Base-by-base conservation (phyloP, 2,329 filamentous ascomycete species). In the Fusarium goolgardi region DNA sequence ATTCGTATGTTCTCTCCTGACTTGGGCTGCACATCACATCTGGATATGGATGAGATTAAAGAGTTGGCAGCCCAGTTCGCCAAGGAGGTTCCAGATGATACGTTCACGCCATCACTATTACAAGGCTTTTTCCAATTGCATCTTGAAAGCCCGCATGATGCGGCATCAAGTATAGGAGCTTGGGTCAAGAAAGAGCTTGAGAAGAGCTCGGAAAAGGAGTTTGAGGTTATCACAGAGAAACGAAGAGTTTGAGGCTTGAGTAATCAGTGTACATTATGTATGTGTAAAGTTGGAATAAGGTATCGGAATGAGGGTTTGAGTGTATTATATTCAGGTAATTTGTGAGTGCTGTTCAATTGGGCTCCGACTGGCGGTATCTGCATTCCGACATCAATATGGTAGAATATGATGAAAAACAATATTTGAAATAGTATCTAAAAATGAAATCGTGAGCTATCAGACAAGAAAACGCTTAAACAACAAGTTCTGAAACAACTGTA, bases 21-120 rank as follows among this genome's bases (percentile, higher is more conserved):
- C 16, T 37, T 76, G 3, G 73, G 72, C 6, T 73, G 72, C 43
- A 71, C 73, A 0, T 59, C 72, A 3, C 52, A 67, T 31, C n/a
- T 72, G 3, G 70, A 69, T 11, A 71, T 71, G 11, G 74, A 74
- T 2, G 74, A 79, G 52, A 68, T 82, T 6, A 47, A 69, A 16
- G 75, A 83, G 29, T 85, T 91, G 34, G 84, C 86, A 0, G 73
- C 79, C 15, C 78, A 82, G 32, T 90, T 92, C 56, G 81, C 84
- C 9, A 81, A 81, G 44, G 81, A 83, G 66, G 82, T 90, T 21
- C 82, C 82, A 0, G 76, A 81, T 9, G 73, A 78, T 43, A 78
- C 75, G 0, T 82, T 85, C 47, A 85, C 83, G 0, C 84, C 84
- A 0, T 84, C 84, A 1, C 76, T 83, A 35, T 63, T 86, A 6